Percentiles rank a stretch among this genome's conserved stretches.
Evolutionary conservation across 78 protist genomes (phyloP).

Genomic region (Dictyostelium capitatum): DNA sequence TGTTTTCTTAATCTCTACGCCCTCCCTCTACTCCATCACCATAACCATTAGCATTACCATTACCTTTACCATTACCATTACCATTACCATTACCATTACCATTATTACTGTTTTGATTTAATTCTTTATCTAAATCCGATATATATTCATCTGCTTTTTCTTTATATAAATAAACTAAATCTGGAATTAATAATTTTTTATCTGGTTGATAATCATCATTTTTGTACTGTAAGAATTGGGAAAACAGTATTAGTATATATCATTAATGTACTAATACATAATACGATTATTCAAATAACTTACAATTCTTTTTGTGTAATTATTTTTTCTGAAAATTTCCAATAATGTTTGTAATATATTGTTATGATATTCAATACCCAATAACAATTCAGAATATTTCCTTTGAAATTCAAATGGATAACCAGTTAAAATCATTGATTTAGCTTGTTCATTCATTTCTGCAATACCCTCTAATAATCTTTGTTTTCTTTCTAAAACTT

Average conservation of each 20-base stretch:
- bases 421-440: conserved; percentile 26
- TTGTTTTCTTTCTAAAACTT: conserved; percentile 64
- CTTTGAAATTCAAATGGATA: conserved; percentile 36
- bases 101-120: not conserved
- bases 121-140: not conserved
- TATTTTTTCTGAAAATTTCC: conserved; percentile 59
- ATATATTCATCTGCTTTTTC: conserved; percentile 27
- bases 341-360: conserved; percentile 35
- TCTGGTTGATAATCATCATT: conserved; percentile 17
- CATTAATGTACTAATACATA: no score
- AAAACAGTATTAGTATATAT: not conserved
- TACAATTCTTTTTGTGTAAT: conserved; percentile 5
- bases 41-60: no score
- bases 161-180: not conserved
- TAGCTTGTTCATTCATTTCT: conserved; percentile 55
- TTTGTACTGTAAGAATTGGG: not conserved
- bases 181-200: conserved; percentile 28
- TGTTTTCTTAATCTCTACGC: no score
- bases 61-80: not conserved
- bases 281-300: not conserved
- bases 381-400: conserved; percentile 28
- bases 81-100: not conserved
- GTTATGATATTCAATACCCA: conserved; percentile 50
- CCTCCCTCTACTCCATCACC: no score
- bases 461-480: not conserved